Percentiles rank a stretch among this genome's conserved stretches.
These are phyloP conservation scores for Mucor irregularis DNA, from an alignment of 371 early-diverging fungal genomes.

Conservation along the genomic window DNA sequence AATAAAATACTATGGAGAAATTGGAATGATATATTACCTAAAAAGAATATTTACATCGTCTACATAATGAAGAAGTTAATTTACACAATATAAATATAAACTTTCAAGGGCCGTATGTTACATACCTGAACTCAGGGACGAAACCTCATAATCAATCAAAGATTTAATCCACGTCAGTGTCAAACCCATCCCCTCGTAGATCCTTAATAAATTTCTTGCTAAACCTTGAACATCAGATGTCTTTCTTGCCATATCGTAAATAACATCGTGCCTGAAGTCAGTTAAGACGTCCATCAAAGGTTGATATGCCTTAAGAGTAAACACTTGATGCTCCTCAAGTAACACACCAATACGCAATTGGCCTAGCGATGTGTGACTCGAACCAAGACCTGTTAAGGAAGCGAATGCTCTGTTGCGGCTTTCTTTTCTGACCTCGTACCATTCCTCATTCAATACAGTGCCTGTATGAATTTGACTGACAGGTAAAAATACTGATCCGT, in stretches of 20 bases:
- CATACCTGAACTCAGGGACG: constrained; percentile 44
- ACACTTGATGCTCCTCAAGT: constrained; percentile 60
- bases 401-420: constrained; percentile 30
- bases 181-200: constrained; percentile 50
- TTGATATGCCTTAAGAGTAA: constrained; percentile 28
- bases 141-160: constrained; percentile 63
- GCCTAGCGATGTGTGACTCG: constrained; percentile 36
- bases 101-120: background rate
- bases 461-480: constrained; percentile 19
- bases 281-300: constrained; percentile 33
- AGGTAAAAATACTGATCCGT: constrained; percentile 26
- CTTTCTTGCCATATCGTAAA: constrained; percentile 46
- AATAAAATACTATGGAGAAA: too few relatives aligned
- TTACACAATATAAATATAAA: background rate
- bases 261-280: constrained; percentile 50
- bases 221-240: constrained; percentile 58
- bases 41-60: constrained; percentile 61
- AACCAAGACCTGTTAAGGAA: constrained; percentile 32
- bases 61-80: background rate
- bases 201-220: constrained; percentile 54
- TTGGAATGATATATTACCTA: constrained; percentile 19
- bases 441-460: constrained; percentile 38
- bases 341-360: constrained; percentile 57
- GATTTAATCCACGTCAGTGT: constrained; percentile 59
- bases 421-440: constrained; percentile 53